phyloP scores from a whole-genome alignment of 2,329 filamentous ascomycete genomes.

The Aspergillus cejpii region DNA sequence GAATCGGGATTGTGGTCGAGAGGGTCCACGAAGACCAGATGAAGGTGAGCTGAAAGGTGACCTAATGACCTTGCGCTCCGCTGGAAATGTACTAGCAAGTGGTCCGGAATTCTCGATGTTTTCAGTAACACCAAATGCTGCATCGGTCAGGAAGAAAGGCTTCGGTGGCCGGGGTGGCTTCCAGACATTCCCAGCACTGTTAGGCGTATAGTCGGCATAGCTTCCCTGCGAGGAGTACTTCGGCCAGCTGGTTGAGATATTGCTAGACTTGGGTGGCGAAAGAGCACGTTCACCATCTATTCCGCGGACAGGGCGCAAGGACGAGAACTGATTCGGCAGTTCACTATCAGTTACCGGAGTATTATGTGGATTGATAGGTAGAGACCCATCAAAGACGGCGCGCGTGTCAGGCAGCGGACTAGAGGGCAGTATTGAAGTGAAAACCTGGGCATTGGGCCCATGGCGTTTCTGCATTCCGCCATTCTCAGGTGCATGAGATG shows the following conservation, averaged over 20 bases:
- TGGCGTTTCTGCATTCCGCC: not conserved
- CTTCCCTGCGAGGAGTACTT: not conserved
- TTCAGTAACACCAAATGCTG: not conserved
- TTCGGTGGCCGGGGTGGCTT: slow-evolving; percentile 13
- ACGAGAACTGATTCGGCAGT: not conserved
- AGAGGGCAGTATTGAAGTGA: not conserved
- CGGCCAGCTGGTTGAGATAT: not conserved
- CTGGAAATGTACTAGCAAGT: not conserved
- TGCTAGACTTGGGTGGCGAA: not conserved
- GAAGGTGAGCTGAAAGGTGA: not conserved
- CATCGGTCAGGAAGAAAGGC: slow-evolving; percentile 9
- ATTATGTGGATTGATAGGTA: slow-evolving; percentile 7
- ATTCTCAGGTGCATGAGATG: not conserved
- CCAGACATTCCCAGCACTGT: not conserved
- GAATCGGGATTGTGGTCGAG: not conserved
- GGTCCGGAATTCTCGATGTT: slow-evolving; percentile 1
- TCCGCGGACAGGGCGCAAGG: not conserved
- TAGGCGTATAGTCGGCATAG: not conserved
- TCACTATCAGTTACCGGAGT: slow-evolving; percentile 9
- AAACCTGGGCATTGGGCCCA: not conserved
- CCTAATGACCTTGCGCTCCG: not conserved
- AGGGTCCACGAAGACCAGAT: slow-evolving; percentile 1
- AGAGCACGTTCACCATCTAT: not conserved
- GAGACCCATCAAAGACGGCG: slow-evolving; percentile 2
- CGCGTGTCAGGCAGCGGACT: slow-evolving; percentile 1